Evolutionary conservation across 176 grass and related monocot species (phyloP).

Genomic region (Areca catechu): DNA sequence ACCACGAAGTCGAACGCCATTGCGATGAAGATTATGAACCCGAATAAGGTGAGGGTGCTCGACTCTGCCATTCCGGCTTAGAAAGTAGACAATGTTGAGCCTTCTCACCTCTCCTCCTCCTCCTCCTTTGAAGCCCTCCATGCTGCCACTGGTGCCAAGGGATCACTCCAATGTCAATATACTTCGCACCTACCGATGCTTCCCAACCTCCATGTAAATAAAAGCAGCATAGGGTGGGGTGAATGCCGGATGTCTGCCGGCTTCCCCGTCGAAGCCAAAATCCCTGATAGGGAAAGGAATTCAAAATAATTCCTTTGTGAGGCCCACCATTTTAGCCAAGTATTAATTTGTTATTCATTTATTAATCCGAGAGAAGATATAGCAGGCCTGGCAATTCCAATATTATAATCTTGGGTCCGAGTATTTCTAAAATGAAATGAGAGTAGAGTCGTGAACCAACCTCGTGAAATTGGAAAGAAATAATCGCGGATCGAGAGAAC

Average conservation of each 20-base stretch:
- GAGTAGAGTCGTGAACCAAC: conserved; percentile 14
- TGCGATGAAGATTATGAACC: conserved; percentile 32
- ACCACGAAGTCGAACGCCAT: conserved; percentile 60
- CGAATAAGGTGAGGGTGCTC: conserved; percentile 76
- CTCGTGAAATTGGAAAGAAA: conserved; percentile 34
- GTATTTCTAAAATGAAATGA: conserved; percentile 23
- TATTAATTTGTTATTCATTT: too few species aligned
- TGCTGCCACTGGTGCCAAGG: neutral
- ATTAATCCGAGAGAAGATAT: too few species aligned
- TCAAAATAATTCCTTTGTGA: too few species aligned
- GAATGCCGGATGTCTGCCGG: too few species aligned
- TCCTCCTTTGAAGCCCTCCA: neutral
- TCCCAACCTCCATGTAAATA: neutral
- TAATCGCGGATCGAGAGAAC: conserved; percentile 32
- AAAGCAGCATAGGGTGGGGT: too few species aligned
- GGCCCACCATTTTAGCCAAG: too few species aligned
- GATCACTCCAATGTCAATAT: neutral
- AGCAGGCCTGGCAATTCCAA: neutral
- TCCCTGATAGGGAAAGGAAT: too few species aligned
- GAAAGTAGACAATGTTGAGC: conserved; percentile 62
- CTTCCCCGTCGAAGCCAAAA: too few species aligned
- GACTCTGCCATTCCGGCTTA: conserved; percentile 43
- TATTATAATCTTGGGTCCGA: neutral
- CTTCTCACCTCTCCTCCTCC: conserved; percentile 38
- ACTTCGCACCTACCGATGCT: neutral